Percentiles rank a stretch among this genome's conserved stretches.
These are phyloP conservation scores for Sporothrix brunneoviolacea DNA, from an alignment of 2,329 filamentous ascomycete species.

Conservation along the genomic window DNA sequence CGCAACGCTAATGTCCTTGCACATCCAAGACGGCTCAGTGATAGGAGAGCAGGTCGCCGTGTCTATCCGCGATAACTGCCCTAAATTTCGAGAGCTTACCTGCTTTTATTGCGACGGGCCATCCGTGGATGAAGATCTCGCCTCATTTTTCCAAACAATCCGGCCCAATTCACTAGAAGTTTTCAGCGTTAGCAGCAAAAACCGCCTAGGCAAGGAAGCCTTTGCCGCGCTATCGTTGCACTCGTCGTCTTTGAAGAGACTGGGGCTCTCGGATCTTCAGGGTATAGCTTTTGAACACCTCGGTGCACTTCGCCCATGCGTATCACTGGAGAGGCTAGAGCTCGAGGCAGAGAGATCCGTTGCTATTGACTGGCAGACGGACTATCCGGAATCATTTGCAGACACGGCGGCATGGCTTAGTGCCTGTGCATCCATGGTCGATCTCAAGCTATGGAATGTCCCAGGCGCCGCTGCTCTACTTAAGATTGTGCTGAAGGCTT, in stretches of 20 bases:
- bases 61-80: conserved; percentile 52
- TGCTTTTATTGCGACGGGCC: conserved; percentile 42
- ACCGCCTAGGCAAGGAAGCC: conserved; percentile 46
- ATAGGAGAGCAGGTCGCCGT: conserved; percentile 48
- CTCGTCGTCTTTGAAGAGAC: conserved; percentile 27
- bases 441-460: conserved; percentile 45
- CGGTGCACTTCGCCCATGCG: conserved; percentile 27
- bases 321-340: conserved; percentile 27
- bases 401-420: conserved; percentile 27
- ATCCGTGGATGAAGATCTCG: conserved; percentile 51
- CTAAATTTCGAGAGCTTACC: conserved; percentile 52
- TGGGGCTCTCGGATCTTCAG: conserved; percentile 28
- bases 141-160: conserved; percentile 51
- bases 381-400: conserved; percentile 21
- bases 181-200: conserved; percentile 52
- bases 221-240: conserved; percentile 47
- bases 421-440: conserved; percentile 39
- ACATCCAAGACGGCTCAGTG: conserved; percentile 54
- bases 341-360: conserved; percentile 25
- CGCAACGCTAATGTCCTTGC: conserved; percentile 50
- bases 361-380: conserved; percentile 19
- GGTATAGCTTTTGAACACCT: conserved; percentile 24
- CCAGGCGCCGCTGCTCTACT: conserved; percentile 46
- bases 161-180: conserved; percentile 49
- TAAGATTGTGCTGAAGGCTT: conserved; percentile 36